Evolutionary conservation across 2,329 filamentous ascomycete species (phyloP).

Genomic region (Graphilbum ipis-grandicollis): DNA sequence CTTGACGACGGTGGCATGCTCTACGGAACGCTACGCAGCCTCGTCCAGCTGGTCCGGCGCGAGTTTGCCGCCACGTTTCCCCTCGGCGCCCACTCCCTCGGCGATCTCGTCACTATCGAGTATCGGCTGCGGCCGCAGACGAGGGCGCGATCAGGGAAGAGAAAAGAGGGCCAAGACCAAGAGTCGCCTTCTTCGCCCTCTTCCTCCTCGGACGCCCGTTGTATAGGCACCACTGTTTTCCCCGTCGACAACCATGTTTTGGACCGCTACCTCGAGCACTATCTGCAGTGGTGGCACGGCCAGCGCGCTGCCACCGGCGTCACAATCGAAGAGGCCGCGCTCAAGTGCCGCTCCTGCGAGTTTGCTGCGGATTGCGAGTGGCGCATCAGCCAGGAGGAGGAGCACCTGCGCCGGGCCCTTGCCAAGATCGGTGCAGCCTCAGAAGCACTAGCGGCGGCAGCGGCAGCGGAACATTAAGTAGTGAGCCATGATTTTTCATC

Average conservation of each 20-base stretch:
- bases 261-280: constrained; percentile 45
- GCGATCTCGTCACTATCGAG: constrained; percentile 32
- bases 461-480: too few species aligned
- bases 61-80: constrained; percentile 37
- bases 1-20: constrained; percentile 18
- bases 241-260: constrained; percentile 47
- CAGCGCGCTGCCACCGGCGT: constrained; percentile 57
- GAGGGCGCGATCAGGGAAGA: background rate
- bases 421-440: too few species aligned
- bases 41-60: constrained; percentile 25
- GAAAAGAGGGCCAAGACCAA: constrained; percentile 15
- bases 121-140: constrained; percentile 21
- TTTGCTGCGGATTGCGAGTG: constrained; percentile 66
- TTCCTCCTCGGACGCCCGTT: constrained; percentile 19
- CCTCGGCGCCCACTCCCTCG: constrained; percentile 26
- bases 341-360: constrained; percentile 72
- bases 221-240: constrained; percentile 39
- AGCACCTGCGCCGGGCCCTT: constrained; percentile 16
- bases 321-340: constrained; percentile 58
- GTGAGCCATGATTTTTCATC: too few species aligned
- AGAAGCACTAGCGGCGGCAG: too few species aligned
- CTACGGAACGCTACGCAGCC: constrained; percentile 29
- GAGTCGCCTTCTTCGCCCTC: too few species aligned
- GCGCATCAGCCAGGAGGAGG: constrained; percentile 52
- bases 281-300: constrained; percentile 76